Conservation (phyloP, 31 red algal genomes). For the Asparagopsis taxiformis region DNA sequence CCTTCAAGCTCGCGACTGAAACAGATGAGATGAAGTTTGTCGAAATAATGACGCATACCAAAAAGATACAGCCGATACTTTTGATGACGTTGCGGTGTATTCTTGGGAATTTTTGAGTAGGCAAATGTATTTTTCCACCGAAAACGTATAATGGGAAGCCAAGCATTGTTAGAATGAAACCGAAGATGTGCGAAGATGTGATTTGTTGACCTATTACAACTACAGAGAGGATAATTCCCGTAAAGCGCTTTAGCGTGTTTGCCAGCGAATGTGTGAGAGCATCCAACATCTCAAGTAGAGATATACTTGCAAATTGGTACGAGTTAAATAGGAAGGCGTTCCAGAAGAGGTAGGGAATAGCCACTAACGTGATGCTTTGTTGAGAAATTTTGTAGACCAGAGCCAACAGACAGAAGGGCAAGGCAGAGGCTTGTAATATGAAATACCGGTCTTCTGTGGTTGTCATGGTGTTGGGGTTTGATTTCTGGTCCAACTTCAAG, state of each 20-base stretch:
- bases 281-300: slow-evolving; percentile 13
- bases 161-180: background rate
- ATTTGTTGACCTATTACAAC: background rate
- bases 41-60: too few relatives aligned
- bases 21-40: too few relatives aligned
- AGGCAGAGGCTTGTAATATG: background rate
- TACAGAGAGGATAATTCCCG: slow-evolving; percentile 4
- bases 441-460: background rate
- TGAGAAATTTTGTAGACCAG: background rate
- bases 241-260: slow-evolving; percentile 21
- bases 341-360: background rate
- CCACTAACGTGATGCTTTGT: background rate
- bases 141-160: slow-evolving; percentile 19
- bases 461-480: too few relatives aligned
- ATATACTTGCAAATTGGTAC: slow-evolving; percentile 26
- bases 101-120: too few relatives aligned
- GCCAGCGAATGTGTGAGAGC: slow-evolving; percentile 19
- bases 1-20: too few relatives aligned
- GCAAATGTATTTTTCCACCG: slow-evolving; percentile 11
- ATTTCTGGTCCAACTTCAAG: slow-evolving; percentile 1
- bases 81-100: too few relatives aligned
- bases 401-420: background rate
- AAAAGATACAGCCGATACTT: too few relatives aligned
- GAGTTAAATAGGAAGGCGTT: slow-evolving; percentile 23
- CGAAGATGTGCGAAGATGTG: background rate